Percentiles rank a stretch among this genome's conserved stretches.
Evolutionary conservation across 169 alveolate genomes (phyloP).

Genomic region (Eimeria sp.): DNA sequence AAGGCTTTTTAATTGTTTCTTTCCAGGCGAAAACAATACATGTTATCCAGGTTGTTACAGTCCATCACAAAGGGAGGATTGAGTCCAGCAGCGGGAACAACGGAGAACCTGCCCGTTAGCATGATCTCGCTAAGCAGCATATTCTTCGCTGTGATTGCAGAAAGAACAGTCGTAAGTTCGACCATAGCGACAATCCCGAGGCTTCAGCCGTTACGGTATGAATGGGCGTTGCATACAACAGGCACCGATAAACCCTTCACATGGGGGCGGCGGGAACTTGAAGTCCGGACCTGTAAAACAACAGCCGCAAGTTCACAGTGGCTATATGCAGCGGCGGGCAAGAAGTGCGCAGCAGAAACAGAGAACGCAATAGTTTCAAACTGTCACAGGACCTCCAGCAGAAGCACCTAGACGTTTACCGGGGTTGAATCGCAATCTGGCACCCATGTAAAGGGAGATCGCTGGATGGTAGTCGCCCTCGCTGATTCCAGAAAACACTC

Average conservation of each 20-base stretch:
- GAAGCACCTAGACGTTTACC: constrained; percentile 78
- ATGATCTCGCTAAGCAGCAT: neutral
- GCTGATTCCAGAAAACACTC: constrained; percentile 86
- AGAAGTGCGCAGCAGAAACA: neutral
- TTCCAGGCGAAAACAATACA: too few relatives aligned
- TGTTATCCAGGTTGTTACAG: too few relatives aligned
- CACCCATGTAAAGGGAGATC: constrained; percentile 93
- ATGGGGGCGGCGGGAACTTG: constrained; percentile 52
- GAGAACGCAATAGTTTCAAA: neutral
- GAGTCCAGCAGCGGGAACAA: neutral
- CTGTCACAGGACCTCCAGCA: neutral
- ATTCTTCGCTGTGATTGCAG: neutral
- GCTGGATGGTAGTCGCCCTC: constrained; percentile 93
- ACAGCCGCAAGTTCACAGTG: neutral
- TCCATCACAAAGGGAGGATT: neutral
- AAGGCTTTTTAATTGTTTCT: too few relatives aligned
- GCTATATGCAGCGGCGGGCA: neutral
- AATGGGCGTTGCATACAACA: constrained; percentile 79
- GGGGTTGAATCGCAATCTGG: constrained; percentile 88
- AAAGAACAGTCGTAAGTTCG: neutral
- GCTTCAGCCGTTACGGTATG: constrained; percentile 34
- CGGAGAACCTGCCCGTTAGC: neutral
- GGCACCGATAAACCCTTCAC: constrained; percentile 52
- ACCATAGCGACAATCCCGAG: neutral
- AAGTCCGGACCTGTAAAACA: constrained; percentile 70